Evolutionary conservation across 108 stramenopile species (phyloP), one percentile per base, ranked within the genome.

Genomic region (Cyclotella atomus): DNA sequence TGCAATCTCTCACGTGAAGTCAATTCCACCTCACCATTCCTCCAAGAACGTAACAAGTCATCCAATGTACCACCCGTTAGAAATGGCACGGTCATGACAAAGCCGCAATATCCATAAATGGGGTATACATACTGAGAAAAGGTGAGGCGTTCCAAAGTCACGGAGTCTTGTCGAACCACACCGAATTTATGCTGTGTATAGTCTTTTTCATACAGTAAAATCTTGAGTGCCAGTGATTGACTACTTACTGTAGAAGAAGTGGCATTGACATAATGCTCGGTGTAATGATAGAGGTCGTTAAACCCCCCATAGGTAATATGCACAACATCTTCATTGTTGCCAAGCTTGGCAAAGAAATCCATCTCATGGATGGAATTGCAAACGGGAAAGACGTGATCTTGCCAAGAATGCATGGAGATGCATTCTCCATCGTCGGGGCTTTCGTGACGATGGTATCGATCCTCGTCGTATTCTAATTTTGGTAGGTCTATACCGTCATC

Each of bases 161-260:
- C 43, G 6, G 64, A 54, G 67, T 82, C 81, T 32, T 72, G 52
- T 3, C 81, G 71, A 14, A 82, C 81, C 9, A 71, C 56, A 68
- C 77, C 81, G 50, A 59, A 82, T 32, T 82, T 82, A 15, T 76
- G 69, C 64, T 77, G 67, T 0, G 81, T 59, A 25, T 72, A 77
- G 52, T 52, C 52, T 8, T 56, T 64, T 32, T 76, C 77, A 21
- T 54, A 76, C 38, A 45, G 3, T 17, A 78, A 49, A 41, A 70
- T 77, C 64, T 82, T 82, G 23, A 78, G 10, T 27, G 64, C 79
- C 60, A 81, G 19, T 3, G 56, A 57, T 49, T 10, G 9, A 57
- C 2, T 32, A 9, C 29, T 30, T n/a, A 30, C 29, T 2, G 10
- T 23, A 10, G 21, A 23, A 52, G 12, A 19, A 1, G 21, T 52